Conservation (phyloP, 106 monocot genomes). For the Dioscorea alata region DNA sequence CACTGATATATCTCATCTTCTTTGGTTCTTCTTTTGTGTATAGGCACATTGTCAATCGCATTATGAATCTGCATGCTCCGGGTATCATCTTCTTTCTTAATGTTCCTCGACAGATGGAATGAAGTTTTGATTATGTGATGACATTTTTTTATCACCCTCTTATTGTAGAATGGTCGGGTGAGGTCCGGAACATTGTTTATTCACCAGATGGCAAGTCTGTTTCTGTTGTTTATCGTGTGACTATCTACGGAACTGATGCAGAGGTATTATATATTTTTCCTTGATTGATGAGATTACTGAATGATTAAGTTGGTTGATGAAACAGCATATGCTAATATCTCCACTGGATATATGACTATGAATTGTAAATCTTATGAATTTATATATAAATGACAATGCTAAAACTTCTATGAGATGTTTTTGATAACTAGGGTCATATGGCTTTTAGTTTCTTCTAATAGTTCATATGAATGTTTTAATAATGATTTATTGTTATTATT, state of each 20-base stretch:
- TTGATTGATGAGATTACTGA: no score
- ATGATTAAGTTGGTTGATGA: no score
- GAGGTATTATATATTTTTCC: slow-evolving; percentile 50
- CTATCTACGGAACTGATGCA: slow-evolving; percentile 90
- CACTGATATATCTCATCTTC: no score
- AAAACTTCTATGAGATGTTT: no score
- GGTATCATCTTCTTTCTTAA: slow-evolving; percentile 22
- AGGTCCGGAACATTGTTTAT: slow-evolving; percentile 77
- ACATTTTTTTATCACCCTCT: not conserved
- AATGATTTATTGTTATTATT: no score
- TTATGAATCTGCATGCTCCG: slow-evolving; percentile 88
- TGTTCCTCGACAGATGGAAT: not conserved
- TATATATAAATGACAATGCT: no score
- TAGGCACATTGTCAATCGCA: slow-evolving; percentile 97
- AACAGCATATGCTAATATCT: no score
- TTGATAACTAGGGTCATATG: no score
- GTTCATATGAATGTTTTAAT: no score
- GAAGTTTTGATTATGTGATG: not conserved
- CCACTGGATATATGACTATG: no score
- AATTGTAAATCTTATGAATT: no score
- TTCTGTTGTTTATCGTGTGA: slow-evolving; percentile 93
- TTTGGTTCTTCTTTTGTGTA: slow-evolving; percentile 14
- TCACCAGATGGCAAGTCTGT: slow-evolving; percentile 91
- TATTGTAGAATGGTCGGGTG: slow-evolving; percentile 88
- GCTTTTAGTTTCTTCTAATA: no score